These are phyloP conservation scores for Podospora anserina DNA, from an alignment of 495 filamentous ascomycete species.

Conservation along the genomic window DNA sequence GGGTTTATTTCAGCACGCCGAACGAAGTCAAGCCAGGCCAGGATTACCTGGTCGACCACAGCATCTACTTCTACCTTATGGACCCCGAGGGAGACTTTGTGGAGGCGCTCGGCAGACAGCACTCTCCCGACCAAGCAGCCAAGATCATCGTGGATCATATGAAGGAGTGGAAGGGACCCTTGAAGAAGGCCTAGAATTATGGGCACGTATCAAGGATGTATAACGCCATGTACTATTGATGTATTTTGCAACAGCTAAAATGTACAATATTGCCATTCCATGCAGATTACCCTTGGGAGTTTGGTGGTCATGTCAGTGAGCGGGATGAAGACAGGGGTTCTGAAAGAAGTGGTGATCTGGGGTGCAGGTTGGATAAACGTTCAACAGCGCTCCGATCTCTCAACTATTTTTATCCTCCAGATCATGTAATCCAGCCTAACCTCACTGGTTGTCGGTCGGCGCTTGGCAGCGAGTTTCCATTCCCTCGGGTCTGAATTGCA, in stretches of 20 bases:
- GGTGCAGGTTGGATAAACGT: not conserved
- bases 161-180: constrained; percentile 75
- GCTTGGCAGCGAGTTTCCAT: not conserved
- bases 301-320: not conserved
- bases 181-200: constrained; percentile 6
- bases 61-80: constrained; percentile 99
- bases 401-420: not conserved
- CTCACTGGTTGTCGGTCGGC: not conserved
- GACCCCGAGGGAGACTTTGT: constrained; percentile 98
- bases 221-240: not conserved
- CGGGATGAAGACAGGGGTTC: not conserved
- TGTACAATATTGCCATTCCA: not conserved
- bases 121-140: constrained; percentile 81
- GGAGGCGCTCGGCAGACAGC: constrained; percentile 91
- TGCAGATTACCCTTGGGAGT: not conserved
- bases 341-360: not conserved
- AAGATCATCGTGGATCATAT: constrained; percentile 84
- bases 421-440: not conserved
- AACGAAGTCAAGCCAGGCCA: constrained; percentile 80
- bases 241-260: not conserved
- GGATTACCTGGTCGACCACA: constrained; percentile 97
- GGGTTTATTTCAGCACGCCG: constrained; percentile 96
- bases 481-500: not conserved
- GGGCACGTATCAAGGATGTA: not conserved
- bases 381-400: not conserved